These are phyloP conservation scores for Flaveria brownii DNA, from an alignment of 129 eudicot genomes.

Conservation along the genomic window DNA sequence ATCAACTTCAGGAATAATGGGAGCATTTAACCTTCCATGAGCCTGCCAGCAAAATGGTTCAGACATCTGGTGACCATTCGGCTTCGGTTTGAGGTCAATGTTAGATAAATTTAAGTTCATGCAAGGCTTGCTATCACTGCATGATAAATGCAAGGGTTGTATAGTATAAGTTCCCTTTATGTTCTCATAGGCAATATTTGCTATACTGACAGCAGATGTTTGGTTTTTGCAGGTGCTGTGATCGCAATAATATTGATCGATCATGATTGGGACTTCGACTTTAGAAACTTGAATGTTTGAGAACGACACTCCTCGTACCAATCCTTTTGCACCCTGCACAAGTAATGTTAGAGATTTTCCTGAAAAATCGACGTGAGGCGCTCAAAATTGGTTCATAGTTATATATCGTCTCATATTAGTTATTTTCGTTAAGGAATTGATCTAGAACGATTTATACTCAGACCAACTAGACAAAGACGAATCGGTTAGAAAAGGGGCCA, in stretches of 20 bases:
- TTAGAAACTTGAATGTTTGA: slow-evolving; percentile 72
- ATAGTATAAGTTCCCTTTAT: slow-evolving; percentile 82
- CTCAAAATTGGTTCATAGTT: not conserved
- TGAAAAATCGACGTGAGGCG: not conserved
- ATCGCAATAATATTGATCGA: slow-evolving; percentile 89
- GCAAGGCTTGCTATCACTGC: slow-evolving; percentile 85
- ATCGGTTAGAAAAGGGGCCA: too few relatives aligned
- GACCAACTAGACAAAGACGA: too few relatives aligned
- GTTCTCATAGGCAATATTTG: slow-evolving; percentile 57
- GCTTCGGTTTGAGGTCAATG: slow-evolving; percentile 58
- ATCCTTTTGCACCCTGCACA: slow-evolving; percentile 80
- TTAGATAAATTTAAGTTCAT: slow-evolving; percentile 51
- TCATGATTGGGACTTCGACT: slow-evolving; percentile 75
- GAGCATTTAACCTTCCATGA: slow-evolving; percentile 59
- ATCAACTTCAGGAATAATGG: slow-evolving; percentile 58
- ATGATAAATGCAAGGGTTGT: slow-evolving; percentile 78
- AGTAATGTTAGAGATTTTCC: not conserved
- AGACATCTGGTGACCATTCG: slow-evolving; percentile 45
- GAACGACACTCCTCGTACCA: slow-evolving; percentile 61
- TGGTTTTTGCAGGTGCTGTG: slow-evolving; percentile 64
- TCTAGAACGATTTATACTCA: too few relatives aligned
- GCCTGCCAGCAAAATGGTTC: slow-evolving; percentile 84
- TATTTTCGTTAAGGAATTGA: too few relatives aligned
- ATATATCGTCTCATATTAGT: not conserved
- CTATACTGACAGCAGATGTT: slow-evolving; percentile 69